These are phyloP conservation scores for Aegilops longissima DNA, from an alignment of 176 grass and related monocot species.

Conservation along the genomic window DNA sequence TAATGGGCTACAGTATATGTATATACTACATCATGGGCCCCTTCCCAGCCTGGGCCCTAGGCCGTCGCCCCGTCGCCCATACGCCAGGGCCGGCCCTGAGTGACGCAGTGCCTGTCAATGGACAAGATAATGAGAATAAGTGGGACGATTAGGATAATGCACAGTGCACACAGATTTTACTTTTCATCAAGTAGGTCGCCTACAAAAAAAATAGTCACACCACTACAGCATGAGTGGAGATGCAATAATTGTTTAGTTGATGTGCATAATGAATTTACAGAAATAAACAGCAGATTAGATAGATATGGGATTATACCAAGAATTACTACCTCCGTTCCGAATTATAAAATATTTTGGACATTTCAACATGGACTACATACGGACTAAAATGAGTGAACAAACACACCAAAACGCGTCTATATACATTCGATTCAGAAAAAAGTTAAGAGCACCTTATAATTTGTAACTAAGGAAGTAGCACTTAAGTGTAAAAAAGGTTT, in stretches of 20 bases:
- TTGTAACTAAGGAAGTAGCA: background rate
- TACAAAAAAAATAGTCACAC: constrained; percentile 70
- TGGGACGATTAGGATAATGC: constrained; percentile 45
- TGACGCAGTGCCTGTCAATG: constrained; percentile 8
- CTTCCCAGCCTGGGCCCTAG: no score
- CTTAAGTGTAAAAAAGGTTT: background rate
- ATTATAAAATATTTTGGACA: no score
- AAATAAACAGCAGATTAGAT: background rate
- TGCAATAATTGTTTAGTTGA: constrained; percentile 58
- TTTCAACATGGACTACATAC: background rate
- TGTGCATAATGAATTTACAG: constrained; percentile 24
- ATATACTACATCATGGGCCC: no score
- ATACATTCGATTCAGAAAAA: no score
- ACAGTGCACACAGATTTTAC: constrained; percentile 42
- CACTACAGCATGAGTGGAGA: constrained; percentile 55
- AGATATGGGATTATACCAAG: constrained; percentile 23
- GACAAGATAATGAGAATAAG: constrained; percentile 44
- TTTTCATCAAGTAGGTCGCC: constrained; percentile 63
- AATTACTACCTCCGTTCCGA: background rate
- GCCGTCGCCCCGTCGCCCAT: no score
- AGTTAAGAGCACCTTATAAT: no score
- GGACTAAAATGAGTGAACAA: no score
- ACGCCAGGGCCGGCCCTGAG: background rate
- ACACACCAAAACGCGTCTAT: no score
- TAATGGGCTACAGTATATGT: no score